Conservation (phyloP, 352 stramenopile species). For the Globisporangium ultimum region DNA sequence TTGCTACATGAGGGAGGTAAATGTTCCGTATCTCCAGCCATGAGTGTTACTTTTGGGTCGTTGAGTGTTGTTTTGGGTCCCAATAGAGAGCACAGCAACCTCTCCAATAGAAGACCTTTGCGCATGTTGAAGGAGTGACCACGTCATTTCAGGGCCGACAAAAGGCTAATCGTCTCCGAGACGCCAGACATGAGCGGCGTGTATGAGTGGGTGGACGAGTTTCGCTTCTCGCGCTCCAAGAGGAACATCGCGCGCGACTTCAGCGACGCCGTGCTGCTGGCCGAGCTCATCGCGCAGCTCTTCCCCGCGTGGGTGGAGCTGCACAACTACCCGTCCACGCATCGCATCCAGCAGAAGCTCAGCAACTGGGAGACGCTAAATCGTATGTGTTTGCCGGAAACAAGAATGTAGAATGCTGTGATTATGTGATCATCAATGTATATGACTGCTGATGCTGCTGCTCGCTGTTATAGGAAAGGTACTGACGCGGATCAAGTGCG, state of each 20-base stretch:
- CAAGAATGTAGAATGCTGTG: background rate
- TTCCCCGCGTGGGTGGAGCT: constrained; percentile 42
- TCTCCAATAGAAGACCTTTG: background rate
- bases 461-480: constrained; percentile 30
- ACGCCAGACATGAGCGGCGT: constrained; percentile 20
- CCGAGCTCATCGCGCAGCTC: constrained; percentile 45
- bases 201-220: constrained; percentile 39
- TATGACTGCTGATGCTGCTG: background rate
- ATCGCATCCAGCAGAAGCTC: constrained; percentile 45
- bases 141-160: too few species aligned
- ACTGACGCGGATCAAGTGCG: constrained; percentile 39
- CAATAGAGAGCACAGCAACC: too few species aligned
- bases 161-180: too few species aligned
- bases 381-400: constrained; percentile 16
- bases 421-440: background rate
- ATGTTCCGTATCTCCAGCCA: background rate
- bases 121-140: constrained; percentile 10
- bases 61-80: background rate
- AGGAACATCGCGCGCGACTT: constrained; percentile 44
- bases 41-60: background rate
- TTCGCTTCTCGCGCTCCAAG: constrained; percentile 37
- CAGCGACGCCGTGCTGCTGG: constrained; percentile 48
- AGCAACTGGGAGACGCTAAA: constrained; percentile 60
- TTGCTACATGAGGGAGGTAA: constrained; percentile 7
- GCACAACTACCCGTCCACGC: constrained; percentile 41